Base-by-base conservation (phyloP, 2,329 filamentous ascomycete species). In the Ophiobolus disseminans region DNA sequence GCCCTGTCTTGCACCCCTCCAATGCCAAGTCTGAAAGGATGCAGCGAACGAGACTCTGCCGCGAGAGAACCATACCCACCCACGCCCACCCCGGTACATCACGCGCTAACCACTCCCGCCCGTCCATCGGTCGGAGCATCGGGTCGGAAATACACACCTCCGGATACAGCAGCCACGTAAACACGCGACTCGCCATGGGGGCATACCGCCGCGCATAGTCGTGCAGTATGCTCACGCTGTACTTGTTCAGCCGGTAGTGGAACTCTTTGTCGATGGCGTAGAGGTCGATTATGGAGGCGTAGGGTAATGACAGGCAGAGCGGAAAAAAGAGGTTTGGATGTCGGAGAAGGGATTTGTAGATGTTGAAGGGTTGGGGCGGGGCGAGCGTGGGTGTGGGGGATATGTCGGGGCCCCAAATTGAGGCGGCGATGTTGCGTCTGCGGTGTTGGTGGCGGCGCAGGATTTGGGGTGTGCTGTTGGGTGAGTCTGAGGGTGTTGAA, bases 21-120 rank as follows among this genome's bases (percentile, higher is more conserved):
- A 85, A 43, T 78, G 77, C 40, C 86, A 80, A 78, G 82, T 89
- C 31, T 69, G 77, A 55, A 87, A 77, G 16, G 77, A 82, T 11
- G 82, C 87, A 9, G 83, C 78, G 17, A 72, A 71, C 37, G 79
- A 84, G 21, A 78, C 30, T 23, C 57, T 40, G 62, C 41, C 71
- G 66, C 14, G 45, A 58, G 1, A 83, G 69, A 0, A 90, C 78
- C 81, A 93, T 86, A 47, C 82, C 78, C 5, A 90, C 76, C 81
- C 88, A 94, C 35, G 77, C 76, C 38, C 93, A 75, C 6, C 82
- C 80, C 0, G 89, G 88, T 1, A 89, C 79, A 20, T 71, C 66
- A 3, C 67, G 58, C 31, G 66, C 54, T 5, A 67, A 50, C 63
- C 65, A 63, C 39, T 46, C 34, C 50, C 65, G 51, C 50, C 65